These are phyloP conservation scores for Plasmodium adleri DNA, from an alignment of 169 alveolate species.

Conservation along the genomic window DNA sequence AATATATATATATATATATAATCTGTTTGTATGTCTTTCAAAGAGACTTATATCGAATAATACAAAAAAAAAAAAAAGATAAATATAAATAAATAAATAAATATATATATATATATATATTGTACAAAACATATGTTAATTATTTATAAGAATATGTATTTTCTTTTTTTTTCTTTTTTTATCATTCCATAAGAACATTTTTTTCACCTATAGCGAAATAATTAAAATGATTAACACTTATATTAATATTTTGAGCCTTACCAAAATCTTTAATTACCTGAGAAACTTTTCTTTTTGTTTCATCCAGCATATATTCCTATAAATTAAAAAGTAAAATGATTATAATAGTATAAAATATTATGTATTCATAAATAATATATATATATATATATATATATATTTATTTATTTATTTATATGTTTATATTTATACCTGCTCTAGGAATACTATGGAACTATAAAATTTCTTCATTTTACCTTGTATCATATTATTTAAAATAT, in stretches of 20 bases:
- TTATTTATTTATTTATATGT: too few species aligned
- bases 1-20: too few species aligned
- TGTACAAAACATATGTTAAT: too few species aligned
- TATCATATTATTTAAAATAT: conserved; percentile 41
- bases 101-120: too few species aligned
- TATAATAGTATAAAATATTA: background rate
- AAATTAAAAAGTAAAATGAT: background rate
- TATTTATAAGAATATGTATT: too few species aligned
- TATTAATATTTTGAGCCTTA: conserved; percentile 25
- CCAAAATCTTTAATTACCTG: conserved; percentile 52
- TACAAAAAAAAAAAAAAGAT: too few species aligned
- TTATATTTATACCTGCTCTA: conserved; percentile 38
- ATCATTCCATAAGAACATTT: conserved; percentile 23
- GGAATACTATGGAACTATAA: conserved; percentile 32
- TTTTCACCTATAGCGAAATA: conserved; percentile 56
- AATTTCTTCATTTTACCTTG: conserved; percentile 55
- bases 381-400: background rate
- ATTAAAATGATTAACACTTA: conserved; percentile 52
- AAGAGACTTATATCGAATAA: too few species aligned
- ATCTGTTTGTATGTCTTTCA: too few species aligned
- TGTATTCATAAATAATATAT: background rate
- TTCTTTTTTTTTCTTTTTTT: too few species aligned
- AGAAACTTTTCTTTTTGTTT: conserved; percentile 68
- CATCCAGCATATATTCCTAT: conserved; percentile 75
- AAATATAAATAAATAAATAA: too few species aligned